Conservation (phyloP, 345 rosid genomes). For the Pistacia integerrima region DNA sequence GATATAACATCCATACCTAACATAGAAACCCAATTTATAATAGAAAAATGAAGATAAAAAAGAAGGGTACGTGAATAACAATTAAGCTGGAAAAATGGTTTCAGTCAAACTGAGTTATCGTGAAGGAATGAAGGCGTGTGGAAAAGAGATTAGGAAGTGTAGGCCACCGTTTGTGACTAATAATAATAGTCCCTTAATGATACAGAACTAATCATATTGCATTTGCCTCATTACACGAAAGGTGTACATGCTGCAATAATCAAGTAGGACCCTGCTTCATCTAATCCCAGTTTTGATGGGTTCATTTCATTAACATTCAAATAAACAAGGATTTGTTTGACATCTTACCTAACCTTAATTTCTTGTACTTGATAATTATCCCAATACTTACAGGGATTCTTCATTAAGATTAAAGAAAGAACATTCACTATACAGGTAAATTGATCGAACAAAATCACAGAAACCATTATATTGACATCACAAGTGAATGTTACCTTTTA, state of each 20-base stretch:
- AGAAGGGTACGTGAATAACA: no score
- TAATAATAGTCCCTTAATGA: neutral
- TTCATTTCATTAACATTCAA: neutral
- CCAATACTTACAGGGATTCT: no score
- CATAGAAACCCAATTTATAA: neutral
- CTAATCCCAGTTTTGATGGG: neutral
- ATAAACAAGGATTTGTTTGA: conserved; percentile 9
- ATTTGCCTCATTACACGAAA: neutral
- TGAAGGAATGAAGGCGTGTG: conserved; percentile 44
- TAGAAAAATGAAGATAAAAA: neutral
- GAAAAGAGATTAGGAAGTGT: conserved; percentile 36
- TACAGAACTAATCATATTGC: neutral
- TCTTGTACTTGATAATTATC: neutral
- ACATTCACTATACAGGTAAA: no score
- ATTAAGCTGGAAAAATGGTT: no score
- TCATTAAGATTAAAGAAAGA: no score
- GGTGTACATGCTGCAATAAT: no score
- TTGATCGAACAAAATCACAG: neutral
- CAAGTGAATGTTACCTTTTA: neutral
- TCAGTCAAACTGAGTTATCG: conserved; percentile 27
- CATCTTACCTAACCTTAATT: conserved; percentile 13
- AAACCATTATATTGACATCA: neutral
- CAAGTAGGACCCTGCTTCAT: neutral
- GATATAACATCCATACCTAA: conserved; percentile 46
- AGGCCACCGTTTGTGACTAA: conserved; percentile 22